These are phyloP conservation scores for Trichoderma sp. DNA, from an alignment of 2,329 filamentous ascomycete genomes.

Conservation along the genomic window DNA sequence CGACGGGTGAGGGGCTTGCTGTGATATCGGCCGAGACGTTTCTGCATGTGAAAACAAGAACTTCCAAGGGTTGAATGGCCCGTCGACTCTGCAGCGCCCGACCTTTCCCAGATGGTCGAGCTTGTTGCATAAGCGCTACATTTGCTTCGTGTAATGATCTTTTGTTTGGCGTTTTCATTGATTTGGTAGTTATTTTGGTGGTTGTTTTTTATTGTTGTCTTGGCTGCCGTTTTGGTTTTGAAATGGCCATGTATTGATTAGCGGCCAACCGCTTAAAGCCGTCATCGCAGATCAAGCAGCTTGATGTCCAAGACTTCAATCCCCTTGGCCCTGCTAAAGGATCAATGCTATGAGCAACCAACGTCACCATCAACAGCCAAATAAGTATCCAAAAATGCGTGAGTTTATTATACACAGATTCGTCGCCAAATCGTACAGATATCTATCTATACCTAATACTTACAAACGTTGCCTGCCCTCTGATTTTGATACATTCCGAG, in stretches of 20 bases:
- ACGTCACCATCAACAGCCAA: neutral
- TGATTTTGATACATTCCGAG: neutral
- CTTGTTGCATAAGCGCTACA: neutral
- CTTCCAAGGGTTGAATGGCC: neutral
- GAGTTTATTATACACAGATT: neutral
- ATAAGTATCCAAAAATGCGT: neutral
- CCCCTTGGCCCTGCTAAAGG: neutral
- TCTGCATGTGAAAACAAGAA: constrained; percentile 12
- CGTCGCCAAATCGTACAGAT: neutral
- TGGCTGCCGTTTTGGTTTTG: neutral
- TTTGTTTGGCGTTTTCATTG: neutral
- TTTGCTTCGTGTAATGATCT: neutral
- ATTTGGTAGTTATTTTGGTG: neutral
- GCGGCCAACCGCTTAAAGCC: neutral
- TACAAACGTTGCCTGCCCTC: neutral
- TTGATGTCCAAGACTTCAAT: neutral
- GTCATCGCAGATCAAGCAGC: neutral
- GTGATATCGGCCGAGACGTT: neutral
- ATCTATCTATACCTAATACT: neutral
- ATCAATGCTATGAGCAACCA: neutral
- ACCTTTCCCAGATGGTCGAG: neutral
- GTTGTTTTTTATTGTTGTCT: neutral
- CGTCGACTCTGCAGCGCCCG: neutral
- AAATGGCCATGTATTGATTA: neutral
- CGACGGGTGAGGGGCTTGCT: neutral